Evolutionary conservation across 2,329 filamentous ascomycete species (phyloP).

Genomic region (Cladosporium oxysporum): DNA sequence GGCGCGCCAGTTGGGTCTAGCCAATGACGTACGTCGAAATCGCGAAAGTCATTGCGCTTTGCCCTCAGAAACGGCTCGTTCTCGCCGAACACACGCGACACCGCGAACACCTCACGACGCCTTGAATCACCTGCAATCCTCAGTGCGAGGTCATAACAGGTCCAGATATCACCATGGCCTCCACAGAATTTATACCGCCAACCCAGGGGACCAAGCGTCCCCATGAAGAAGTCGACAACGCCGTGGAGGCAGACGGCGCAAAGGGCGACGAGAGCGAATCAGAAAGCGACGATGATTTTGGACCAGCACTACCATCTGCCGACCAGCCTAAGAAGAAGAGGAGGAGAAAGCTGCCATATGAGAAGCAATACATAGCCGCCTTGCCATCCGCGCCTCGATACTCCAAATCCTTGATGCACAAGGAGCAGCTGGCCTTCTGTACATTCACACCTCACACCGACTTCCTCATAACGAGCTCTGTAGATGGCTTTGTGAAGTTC

Average conservation of each 20-base stretch:
- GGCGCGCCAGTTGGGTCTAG: not conserved
- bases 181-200: not conserved
- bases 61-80: not conserved
- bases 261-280: slow-evolving; percentile 61
- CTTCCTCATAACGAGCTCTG: slow-evolving; percentile 90
- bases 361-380: slow-evolving; percentile 91
- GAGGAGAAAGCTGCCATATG: slow-evolving; percentile 84
- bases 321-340: slow-evolving; percentile 87
- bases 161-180: slow-evolving; percentile 16
- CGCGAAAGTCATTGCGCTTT: not conserved
- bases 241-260: slow-evolving; percentile 16
- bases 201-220: slow-evolving; percentile 34
- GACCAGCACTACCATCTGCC: slow-evolving; percentile 81
- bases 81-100: slow-evolving; percentile 3
- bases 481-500: slow-evolving; percentile 97
- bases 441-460: slow-evolving; percentile 89
- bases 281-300: slow-evolving; percentile 73
- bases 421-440: slow-evolving; percentile 85
- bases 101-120: not conserved
- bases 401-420: slow-evolving; percentile 97
- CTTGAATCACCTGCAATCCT: not conserved
- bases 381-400: slow-evolving; percentile 80
- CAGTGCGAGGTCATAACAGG: slow-evolving; percentile 15
- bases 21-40: slow-evolving; percentile 2
- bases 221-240: slow-evolving; percentile 30